Evolutionary conservation across 768 basidiomycete genomes (phyloP).

Genomic region (Mycena floridula): DNA sequence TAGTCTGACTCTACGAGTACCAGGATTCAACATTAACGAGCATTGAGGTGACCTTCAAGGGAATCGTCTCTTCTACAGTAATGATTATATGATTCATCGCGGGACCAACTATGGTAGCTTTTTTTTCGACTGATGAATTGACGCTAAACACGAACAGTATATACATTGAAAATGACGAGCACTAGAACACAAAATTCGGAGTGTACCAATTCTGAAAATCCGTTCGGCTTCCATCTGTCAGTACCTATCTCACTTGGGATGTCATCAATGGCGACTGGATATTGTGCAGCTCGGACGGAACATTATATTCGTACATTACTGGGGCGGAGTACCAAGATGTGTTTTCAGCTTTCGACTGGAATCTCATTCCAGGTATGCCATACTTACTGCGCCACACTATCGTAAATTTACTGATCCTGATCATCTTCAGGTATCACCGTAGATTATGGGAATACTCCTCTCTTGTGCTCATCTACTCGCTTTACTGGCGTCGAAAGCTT

Average conservation of each 20-base stretch:
- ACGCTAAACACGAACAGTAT: slow-evolving; percentile 51
- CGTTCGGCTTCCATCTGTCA: too few species aligned
- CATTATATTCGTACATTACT: slow-evolving; percentile 52
- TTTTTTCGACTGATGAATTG: slow-evolving; percentile 40
- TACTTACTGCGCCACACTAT: too few species aligned
- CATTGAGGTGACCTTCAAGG: slow-evolving; percentile 14
- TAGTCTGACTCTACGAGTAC: too few species aligned
- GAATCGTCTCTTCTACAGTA: slow-evolving; percentile 20
- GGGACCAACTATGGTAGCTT: not conserved
- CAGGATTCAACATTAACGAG: too few species aligned
- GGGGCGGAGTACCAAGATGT: slow-evolving; percentile 75
- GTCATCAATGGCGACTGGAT: too few species aligned
- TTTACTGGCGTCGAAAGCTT: slow-evolving; percentile 46
- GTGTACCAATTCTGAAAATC: slow-evolving; percentile 59
- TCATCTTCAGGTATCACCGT: slow-evolving; percentile 66
- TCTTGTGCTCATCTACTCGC: slow-evolving; percentile 39
- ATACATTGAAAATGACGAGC: slow-evolving; percentile 61
- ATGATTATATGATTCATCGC: slow-evolving; percentile 47
- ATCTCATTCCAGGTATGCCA: slow-evolving; percentile 67
- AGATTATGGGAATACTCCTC: slow-evolving; percentile 51
- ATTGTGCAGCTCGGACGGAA: too few species aligned
- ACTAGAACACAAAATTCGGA: slow-evolving; percentile 55
- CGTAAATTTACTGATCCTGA: too few species aligned
- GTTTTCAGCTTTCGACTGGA: slow-evolving; percentile 70
- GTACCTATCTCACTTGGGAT: too few species aligned